Base-by-base conservation (phyloP, 257 asterid genomes). In the Henckelia pumila region DNA sequence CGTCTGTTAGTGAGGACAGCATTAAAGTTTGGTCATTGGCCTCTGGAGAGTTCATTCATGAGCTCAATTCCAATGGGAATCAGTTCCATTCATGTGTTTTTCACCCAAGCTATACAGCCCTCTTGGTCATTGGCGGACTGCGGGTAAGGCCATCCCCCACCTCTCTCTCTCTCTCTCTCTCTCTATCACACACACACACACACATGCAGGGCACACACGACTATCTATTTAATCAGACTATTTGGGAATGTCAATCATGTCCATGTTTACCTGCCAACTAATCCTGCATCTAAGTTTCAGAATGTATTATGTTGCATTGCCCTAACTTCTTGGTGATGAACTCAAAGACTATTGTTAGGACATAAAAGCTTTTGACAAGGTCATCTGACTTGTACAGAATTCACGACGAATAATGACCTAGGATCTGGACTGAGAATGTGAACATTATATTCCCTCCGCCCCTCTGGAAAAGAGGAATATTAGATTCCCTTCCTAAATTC, bases 51-150 rank as follows among this genome's bases (percentile, higher is more conserved):
- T 89, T 91, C 79, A 83, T 95, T 81, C 97, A 91, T 57, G 95
- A 88, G 75, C 88, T 89, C 74, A 81, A 78, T 74, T 75, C 96
- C 57, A 89, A 80, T 30, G 93, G 86, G 9, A 88, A 84, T 78
- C 95, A 88, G 73, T 92, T 88, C 68, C 88, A 92, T 74, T 92
- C 98, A 8, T 92, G 97, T 72, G 98, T 89, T 70, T 92, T 89
- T 69, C 97, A 89, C 83, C 98, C 98, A 35, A 92, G 86, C 68
- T 88, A 89, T 77, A 77, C 97, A 70, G 83, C 96, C 49, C 88
- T 92, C 71, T 75, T 92, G 83, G 97, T 92, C 66, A 83, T 92
- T 70, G 98, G 98, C 68, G 96, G 96, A 74, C 61, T 75, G 68
- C 81, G 84, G 92, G 98, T 89, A 77, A 77, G 30, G 49, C 22